Base-by-base conservation (phyloP, 768 basidiomycete species). In the Boletus rufocinnamomeus region DNA sequence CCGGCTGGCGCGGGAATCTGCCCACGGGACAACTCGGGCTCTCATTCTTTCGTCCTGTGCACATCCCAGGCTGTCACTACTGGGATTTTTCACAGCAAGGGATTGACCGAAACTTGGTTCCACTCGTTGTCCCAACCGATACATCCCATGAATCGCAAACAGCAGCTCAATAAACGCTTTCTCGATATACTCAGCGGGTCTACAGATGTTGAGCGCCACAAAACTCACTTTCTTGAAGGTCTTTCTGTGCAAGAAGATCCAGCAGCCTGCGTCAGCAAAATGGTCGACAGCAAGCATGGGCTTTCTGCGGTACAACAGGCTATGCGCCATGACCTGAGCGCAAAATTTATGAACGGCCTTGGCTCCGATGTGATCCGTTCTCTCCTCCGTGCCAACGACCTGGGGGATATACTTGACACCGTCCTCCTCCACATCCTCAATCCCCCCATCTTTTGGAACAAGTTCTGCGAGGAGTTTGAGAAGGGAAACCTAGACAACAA, bases 361-460 rank as follows among this genome's bases (percentile, higher is more conserved):
- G 79, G 75, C 1, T 57, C 76, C 2, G 51, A 57, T 0, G 62
- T 84, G 17, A 65, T 82, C 4, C 32, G 54, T 0, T 82, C 75
- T 54, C 65, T 85, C 23, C 72, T 74, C 40, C 73, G 66, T 27
- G 68, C 84, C 2, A 66, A 66, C n/a, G 65, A 55, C 41, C 68
- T 82, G 48, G 75, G 74, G 1, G 60, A 72, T 17, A 71, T 78
- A 35, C 66, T 86, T 1, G 62, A 74, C 13, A 62, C 69, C 17
- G 64, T 84, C 23, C 52, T 86, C 43, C 44, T 67, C 43, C 61
- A 63, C 2, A 77, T 85, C 25, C 75, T 80, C 14, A 74, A 84
- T 0, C 84, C 82, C 0, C 77, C 82, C 1, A 72, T 83, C 32
- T 84, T 84, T 62, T 85, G 81, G 82, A 62, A 54, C 45, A 63